Base-by-base conservation (phyloP, 768 basidiomycete species). In the Pisolithus microcarpus region DNA sequence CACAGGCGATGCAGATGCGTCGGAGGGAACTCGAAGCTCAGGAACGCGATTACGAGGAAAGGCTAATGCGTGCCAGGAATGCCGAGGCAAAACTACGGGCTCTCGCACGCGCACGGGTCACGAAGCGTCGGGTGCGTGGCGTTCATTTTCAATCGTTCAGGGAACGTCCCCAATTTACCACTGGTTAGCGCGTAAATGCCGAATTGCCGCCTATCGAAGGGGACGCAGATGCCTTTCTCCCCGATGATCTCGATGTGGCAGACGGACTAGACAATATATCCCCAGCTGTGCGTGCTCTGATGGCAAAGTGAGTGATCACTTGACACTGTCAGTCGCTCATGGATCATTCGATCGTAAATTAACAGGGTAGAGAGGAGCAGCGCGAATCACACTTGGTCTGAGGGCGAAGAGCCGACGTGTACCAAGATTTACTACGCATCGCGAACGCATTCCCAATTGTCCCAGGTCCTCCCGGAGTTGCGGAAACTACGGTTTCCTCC, bases 371-470 rank as follows among this genome's bases (percentile, higher is more conserved):
- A 53, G 30, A 56, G 40, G 1, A 31, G 52, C 1, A 24, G 6
- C 30, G 55, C 56, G 21, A 43, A 21, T 26, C 44, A 49, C 45
- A 43, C 59, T 38, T 46, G 54, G 55, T 28, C 43, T 21, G 50
- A 58, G 28, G 70, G 71, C 18, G 57, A 61, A 42, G 83, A 83
- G 51, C 75, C 76, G 15, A 75, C 76, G 4, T 87, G 85, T 61
- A 85, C 81, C 36, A 88, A 91, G 74, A 85, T 98, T 53, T 96
- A 82, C 65, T 96, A 94, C 61, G 88, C 94, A 0, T 98, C 96
- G 0, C 77, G 95, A 30, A 99, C 95, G 0, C 95, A 99, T 68
- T 94, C 94, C 1, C 95, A 99, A 61, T 79, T 99, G 4, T 76
- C 92, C 2, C 95, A 99, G 65, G 76, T 98, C 4, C 74, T 93